phyloP scores from a whole-genome alignment of 1,284 basidiomycete genomes.

The Apiotrichum montevideense region DNA sequence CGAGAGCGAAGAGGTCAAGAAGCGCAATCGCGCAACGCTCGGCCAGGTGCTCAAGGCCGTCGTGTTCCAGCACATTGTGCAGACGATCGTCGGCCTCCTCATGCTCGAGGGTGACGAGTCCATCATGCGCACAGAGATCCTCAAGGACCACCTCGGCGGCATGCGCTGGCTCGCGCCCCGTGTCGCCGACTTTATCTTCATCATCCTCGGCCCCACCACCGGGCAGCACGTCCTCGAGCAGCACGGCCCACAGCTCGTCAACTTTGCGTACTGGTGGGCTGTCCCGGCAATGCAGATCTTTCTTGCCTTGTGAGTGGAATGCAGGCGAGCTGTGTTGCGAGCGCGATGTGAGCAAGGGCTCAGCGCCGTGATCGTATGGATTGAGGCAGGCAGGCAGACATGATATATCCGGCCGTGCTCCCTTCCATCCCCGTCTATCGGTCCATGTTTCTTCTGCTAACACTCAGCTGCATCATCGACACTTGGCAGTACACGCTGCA shows the following conservation, averaged over 20 bases:
- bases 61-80: constrained; percentile 74
- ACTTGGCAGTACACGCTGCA: constrained; percentile 98
- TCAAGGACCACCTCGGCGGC: constrained; percentile 53
- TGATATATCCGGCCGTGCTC: too few relatives aligned
- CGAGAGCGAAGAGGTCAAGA: constrained; percentile 70
- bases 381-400: too few relatives aligned
- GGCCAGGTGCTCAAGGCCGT: constrained; percentile 70
- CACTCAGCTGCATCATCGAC: constrained; percentile 78
- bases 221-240: constrained; percentile 45
- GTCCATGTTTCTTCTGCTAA: neutral
- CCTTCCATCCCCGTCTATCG: too few relatives aligned
- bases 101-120: constrained; percentile 59
- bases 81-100: constrained; percentile 67
- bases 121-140: constrained; percentile 35
- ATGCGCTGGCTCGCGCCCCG: constrained; percentile 50
- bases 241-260: constrained; percentile 55
- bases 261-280: constrained; percentile 89
- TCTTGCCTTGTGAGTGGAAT: constrained; percentile 68
- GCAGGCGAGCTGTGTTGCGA: too few relatives aligned
- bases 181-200: constrained; percentile 49
- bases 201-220: constrained; percentile 46
- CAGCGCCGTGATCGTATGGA: too few relatives aligned
- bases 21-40: constrained; percentile 69
- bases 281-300: constrained; percentile 72
- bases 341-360: too few relatives aligned